Evolutionary conservation across 352 stramenopile genomes (phyloP), one percentile per base, ranked within the genome.

Genomic region (Pythium scleroteichum): DNA sequence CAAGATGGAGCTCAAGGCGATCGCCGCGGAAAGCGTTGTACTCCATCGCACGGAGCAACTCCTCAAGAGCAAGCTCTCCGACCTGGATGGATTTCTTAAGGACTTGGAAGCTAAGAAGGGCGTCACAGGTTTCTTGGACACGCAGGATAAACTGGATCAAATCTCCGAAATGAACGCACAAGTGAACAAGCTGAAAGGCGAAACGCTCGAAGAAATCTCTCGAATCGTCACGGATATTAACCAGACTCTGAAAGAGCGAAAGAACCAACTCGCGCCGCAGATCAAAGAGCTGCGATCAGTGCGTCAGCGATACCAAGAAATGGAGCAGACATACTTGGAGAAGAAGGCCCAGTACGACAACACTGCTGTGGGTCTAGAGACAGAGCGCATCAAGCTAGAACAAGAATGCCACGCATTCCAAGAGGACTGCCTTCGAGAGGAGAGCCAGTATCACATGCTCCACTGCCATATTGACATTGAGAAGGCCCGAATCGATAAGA

Each of bases 141-240:
- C 89, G 12, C 80, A 97, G 64, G 76, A 88, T 16, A 85, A 91
- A 52, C 78, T 98, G 24, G 89, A 97, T 60, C 71, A 86, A 39
- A 78, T 97, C 22, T 92, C 88, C 24, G 85, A 96, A 62, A 73
- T 89, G 70, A 97, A 96, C 44, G 79, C 86, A 17, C 75, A 88
- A 44, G 76, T 97, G 42, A 97, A 98, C 70, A 80, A 93, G 57
- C 63, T 92, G 33, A 98, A 98, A 62, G 87, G 85, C 10, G 79
- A 96, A 68, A 98, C 89, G 26, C 79, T 98, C 16, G 92, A 98
- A 60, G 94, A 98, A 59, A 98, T 98, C 50, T 97, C 88, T 39
- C 75, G 73, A 20, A 83, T 97, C 32, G 92, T 98, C 14, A 88
- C 90, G 8, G 81, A 97, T 47, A 97, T 98, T 49, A 96, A 95